Base-by-base conservation (phyloP, 177 flowering plant genomes). In the Viscum album region DNA sequence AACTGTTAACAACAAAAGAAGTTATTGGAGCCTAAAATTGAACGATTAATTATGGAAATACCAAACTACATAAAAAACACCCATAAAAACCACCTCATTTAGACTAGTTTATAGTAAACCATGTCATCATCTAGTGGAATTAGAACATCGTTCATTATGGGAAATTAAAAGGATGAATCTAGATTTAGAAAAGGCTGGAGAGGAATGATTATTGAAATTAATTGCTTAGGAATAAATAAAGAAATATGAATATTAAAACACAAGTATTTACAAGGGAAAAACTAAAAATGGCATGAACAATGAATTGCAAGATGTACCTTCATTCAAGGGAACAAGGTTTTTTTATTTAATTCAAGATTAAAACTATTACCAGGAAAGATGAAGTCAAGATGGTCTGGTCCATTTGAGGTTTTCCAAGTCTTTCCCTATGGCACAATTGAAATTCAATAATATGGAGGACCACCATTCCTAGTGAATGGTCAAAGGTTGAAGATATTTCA, bases 201-300 rank as follows among this genome's bases (percentile, higher is more conserved):
- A 52, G n/a, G 30, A 35, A 21, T 16, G 67, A 47, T 35, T 16
- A 47, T 1, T 65, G 24, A 6, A 65, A 24, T 24, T 65, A 24
- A 35, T n/a, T n/a, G n/a, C n/a, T n/a, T 23, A 23, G 67, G 37
- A 47, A 19, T 65, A 47, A 65, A 28, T 45, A 65, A 39, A 29
- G 13, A 6, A 43, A 17, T 34, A 67, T 17, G 58, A 26, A 13
- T 67, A 67, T 21, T 19, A 67, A 26, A 67, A 34, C 24, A 10
- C 34, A 43, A 41, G 26, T n/a, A 31, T 31, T n/a, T 67, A 67
- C 59, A 67, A 67, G 2, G 69, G 32, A 45, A 32, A 26, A 67
- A 35, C 56, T 43, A 67, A 31, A 11, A 13, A 2, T 43, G 47
- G 35, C 69, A 67, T 30, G 69, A 67, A n/a, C n/a, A 67, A 26